A percentile compares a stretch with the other conserved stretches of the same genome.
Evolutionary conservation across 371 early-diverging fungal species (phyloP).

Genomic region (Syncephalis plumigaleata): DNA sequence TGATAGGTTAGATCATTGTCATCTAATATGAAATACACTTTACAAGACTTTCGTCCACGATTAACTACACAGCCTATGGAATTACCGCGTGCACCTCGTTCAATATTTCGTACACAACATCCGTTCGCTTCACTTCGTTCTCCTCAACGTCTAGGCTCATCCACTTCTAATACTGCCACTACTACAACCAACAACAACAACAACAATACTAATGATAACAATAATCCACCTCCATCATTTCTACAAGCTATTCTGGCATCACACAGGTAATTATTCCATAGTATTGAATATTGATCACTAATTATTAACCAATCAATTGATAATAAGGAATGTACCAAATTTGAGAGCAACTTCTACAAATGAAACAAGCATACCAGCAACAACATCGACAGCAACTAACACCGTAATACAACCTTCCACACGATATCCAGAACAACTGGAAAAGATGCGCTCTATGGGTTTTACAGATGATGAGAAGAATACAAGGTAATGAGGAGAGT

Average conservation of each 20-base stretch:
- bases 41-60: neutral
- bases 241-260: too few relatives aligned
- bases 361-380: neutral
- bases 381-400: neutral
- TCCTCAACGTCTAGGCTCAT: too few relatives aligned
- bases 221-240: too few relatives aligned
- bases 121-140: too few relatives aligned
- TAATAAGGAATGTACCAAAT: neutral
- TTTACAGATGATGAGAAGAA: conserved; percentile 1
- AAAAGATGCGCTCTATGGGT: conserved; percentile 5
- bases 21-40: neutral
- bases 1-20: neutral
- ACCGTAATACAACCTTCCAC: neutral
- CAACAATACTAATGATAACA: too few relatives aligned
- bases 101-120: neutral
- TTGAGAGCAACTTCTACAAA: neutral
- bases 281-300: neutral
- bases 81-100: neutral
- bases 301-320: too few relatives aligned
- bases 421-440: conserved; percentile 1
- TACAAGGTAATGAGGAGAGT: neutral
- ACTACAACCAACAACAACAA: too few relatives aligned
- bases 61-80: neutral
- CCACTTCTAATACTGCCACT: too few relatives aligned
- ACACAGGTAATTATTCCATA: neutral